Conservation (phyloP, 2,329 filamentous ascomycete species). For the Colletotrichum lupini region DNA sequence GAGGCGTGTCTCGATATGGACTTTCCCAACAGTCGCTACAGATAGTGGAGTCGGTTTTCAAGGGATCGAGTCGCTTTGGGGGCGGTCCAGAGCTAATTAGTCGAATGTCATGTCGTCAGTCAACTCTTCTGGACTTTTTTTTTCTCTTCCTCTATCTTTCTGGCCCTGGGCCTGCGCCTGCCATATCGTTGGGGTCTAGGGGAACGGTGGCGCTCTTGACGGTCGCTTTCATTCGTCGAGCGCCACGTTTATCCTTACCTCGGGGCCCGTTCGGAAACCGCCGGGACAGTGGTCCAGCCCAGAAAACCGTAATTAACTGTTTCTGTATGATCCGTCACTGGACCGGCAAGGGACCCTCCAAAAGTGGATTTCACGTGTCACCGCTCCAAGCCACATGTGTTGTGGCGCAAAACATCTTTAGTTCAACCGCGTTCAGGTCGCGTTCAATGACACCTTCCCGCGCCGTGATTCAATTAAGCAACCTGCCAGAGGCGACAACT, state of each 20-base stretch:
- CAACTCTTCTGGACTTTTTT: slow-evolving; percentile 29
- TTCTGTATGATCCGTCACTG: not conserved
- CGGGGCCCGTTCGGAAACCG: slow-evolving; percentile 32
- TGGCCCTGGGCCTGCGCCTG: slow-evolving; percentile 29
- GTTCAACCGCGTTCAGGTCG: slow-evolving; percentile 21
- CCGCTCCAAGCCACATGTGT: slow-evolving; percentile 4
- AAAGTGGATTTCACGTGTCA: slow-evolving; percentile 22
- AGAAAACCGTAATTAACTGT: not conserved
- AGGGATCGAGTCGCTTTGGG: slow-evolving; percentile 21
- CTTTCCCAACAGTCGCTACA: slow-evolving; percentile 26
- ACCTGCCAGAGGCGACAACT: not conserved
- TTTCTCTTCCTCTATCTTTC: slow-evolving; percentile 23
- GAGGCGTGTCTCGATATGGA: not conserved
- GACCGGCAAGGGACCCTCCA: not conserved
- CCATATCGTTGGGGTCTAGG: slow-evolving; percentile 8
- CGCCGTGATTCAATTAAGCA: slow-evolving; percentile 16
- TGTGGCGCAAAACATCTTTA: not conserved
- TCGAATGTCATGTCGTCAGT: slow-evolving; percentile 29
- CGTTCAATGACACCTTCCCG: slow-evolving; percentile 10
- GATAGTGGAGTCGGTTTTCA: slow-evolving; percentile 27
- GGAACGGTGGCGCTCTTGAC: slow-evolving; percentile 2
- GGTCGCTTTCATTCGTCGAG: slow-evolving; percentile 18
- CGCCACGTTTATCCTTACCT: slow-evolving; percentile 14
- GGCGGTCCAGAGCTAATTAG: slow-evolving; percentile 16
- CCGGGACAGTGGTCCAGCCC: slow-evolving; percentile 15